Percentiles rank a stretch among this genome's conserved stretches.
phyloP scores from a whole-genome alignment of 202 grass and related monocot species.

The Carex arenaria region DNA sequence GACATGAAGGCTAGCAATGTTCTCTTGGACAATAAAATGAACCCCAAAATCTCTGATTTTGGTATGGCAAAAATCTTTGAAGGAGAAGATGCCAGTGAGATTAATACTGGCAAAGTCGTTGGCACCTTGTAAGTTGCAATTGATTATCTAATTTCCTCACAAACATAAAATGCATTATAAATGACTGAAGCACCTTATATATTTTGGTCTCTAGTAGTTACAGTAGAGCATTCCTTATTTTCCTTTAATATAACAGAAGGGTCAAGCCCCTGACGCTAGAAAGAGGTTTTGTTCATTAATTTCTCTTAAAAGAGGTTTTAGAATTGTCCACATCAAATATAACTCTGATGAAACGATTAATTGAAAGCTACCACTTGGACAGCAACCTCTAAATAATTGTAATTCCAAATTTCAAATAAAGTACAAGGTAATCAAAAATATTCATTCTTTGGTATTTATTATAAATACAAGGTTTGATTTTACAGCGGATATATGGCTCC shows the following conservation, averaged over 20 bases:
- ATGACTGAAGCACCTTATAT: neutral
- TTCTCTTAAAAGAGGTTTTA: neutral
- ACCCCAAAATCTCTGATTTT: constrained; percentile 97
- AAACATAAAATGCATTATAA: neutral
- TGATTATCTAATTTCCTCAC: neutral
- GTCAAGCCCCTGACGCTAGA: neutral
- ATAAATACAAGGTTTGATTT: neutral
- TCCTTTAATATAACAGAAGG: neutral
- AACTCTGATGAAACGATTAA: neutral
- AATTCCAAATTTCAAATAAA: neutral
- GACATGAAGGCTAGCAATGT: constrained; percentile 95
- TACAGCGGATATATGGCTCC: constrained; percentile 93
- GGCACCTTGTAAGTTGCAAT: constrained; percentile 65
- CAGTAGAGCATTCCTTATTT: neutral
- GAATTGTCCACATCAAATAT: neutral
- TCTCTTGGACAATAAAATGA: constrained; percentile 87
- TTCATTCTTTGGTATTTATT: neutral
- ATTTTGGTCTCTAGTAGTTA: neutral
- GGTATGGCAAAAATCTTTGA: constrained; percentile 91
- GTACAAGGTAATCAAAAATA: neutral
- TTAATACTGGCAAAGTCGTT: constrained; percentile 63
- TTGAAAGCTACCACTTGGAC: neutral
- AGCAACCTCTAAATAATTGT: neutral
- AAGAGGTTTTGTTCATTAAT: neutral
- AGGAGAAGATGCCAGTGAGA: constrained; percentile 39